phyloP scores from a whole-genome alignment of 345 rosid genomes.

The Syzygium aqueum region DNA sequence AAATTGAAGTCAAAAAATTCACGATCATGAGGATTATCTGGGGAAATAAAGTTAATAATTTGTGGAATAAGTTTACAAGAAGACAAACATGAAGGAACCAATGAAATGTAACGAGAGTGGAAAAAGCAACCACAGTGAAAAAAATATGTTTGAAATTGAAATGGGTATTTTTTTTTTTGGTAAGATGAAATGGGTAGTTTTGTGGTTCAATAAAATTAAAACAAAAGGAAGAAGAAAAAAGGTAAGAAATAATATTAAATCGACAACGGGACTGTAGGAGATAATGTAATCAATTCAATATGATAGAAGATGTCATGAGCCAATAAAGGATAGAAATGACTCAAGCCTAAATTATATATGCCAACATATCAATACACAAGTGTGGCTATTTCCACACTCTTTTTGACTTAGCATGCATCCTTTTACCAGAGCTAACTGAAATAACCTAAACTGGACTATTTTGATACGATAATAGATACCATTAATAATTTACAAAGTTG shows the following conservation, averaged over 20 bases:
- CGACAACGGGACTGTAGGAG: fast-evolving
- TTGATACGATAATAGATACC: not conserved
- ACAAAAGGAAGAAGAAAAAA: not conserved
- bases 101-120: not conserved
- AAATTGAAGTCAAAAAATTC: not conserved
- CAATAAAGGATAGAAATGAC: not conserved
- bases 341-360: not conserved
- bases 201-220: not conserved
- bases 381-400: not conserved
- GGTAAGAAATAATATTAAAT: not conserved
- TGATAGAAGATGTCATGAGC: not conserved
- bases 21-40: not conserved
- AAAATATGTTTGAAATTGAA: not conserved
- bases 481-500: not conserved
- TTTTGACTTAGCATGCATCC: not conserved
- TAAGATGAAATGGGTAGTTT: not conserved
- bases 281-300: not conserved
- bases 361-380: not conserved
- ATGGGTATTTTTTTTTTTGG: not conserved
- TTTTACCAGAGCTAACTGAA: not conserved
- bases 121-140: not conserved
- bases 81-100: not conserved
- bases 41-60: not conserved
- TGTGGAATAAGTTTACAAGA: not conserved
- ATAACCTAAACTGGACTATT: not conserved